Base-by-base conservation (phyloP, 768 basidiomycete genomes). In the Clitopilus hobsonii region DNA sequence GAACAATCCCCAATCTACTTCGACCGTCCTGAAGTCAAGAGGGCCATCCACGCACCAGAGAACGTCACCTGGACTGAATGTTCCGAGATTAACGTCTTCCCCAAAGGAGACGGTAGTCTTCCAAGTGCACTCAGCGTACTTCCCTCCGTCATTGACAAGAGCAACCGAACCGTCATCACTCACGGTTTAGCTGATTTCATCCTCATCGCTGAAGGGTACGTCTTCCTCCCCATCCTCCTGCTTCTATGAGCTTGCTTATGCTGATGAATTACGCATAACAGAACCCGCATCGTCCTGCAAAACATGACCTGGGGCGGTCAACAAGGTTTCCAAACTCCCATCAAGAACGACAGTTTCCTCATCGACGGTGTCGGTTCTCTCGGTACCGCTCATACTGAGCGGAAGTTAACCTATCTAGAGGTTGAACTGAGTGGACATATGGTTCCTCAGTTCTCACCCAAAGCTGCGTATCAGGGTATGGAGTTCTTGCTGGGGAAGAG, bases 71-170 rank as follows among this genome's bases (percentile, higher is more conserved):
- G 89, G 89, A 55, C 65, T 8, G 83, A 86, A 63, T 91, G 89
- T 65, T 78, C 84, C 1, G 67, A 79, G 59, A 54, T 76, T 3
- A 58, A 80, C 51, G 86, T 89, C 1, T 89, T 89, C 72, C 79
- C 81, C 1, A 61, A 73, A 3, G 82, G 82, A 11, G 89, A 89
- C 63, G 63, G 55, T 8, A 88, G 86, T 56, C 69, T 79, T 2
- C 87, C 87, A 0, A 76, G 87, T 6, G 77, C 80, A 0, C 74
- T 89, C 51, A 81, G 75, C 5, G 86, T 89, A 1, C 73, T 91
- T 3, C 87, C 89, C 5, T 84, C 74, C 57, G 87, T 88, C 53
- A 90, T 91, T 53, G 86, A 89, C 69, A 89, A 88, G 74, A 89
- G 74, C 65, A 71, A 80, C 52, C 74, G 86, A 51, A 79, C 75